Conservation (phyloP, 495 filamentous ascomycete species). For the Lophium mytilinum region DNA sequence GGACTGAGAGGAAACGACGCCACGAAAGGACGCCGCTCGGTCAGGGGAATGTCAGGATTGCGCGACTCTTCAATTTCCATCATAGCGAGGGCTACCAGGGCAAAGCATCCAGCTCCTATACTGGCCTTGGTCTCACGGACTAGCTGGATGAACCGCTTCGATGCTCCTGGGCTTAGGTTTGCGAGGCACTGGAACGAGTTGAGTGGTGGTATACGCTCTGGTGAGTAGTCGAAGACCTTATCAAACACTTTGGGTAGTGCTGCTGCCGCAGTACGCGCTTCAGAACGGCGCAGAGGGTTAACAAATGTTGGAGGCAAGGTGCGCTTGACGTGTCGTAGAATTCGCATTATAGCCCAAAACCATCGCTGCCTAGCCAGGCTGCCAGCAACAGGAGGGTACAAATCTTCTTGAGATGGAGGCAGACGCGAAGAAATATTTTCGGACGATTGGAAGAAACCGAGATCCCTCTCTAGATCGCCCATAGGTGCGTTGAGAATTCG, state of each 20-base stretch:
- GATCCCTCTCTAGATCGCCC: not conserved
- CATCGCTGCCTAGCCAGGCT: conserved; percentile 28
- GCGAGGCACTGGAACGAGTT: conserved; percentile 22
- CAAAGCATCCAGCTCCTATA: conserved; percentile 32
- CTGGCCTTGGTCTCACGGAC: conserved; percentile 26
- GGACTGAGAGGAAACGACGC: conserved; percentile 35
- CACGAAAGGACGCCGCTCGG: conserved; percentile 27
- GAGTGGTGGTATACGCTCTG: conserved; percentile 18
- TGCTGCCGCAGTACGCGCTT: not conserved
- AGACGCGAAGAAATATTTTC: conserved; percentile 13
- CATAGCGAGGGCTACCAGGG: conserved; percentile 32
- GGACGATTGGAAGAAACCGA: conserved; percentile 5
- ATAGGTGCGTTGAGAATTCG: conserved; percentile 25
- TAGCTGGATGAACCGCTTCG: conserved; percentile 24
- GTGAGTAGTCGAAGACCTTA: conserved; percentile 29
- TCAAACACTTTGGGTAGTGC: conserved; percentile 24
- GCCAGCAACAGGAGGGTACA: conserved; percentile 30
- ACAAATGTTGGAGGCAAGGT: conserved; percentile 29
- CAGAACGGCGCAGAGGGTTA: conserved; percentile 26
- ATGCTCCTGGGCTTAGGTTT: conserved; percentile 10
- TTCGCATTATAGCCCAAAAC: conserved; percentile 33
- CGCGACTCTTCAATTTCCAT: conserved; percentile 32
- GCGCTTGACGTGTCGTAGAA: conserved; percentile 31
- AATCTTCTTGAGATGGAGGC: conserved; percentile 34
- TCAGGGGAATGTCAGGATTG: conserved; percentile 19